phyloP scores from a whole-genome alignment of 345 rosid species.

The Microcos paniculata region DNA sequence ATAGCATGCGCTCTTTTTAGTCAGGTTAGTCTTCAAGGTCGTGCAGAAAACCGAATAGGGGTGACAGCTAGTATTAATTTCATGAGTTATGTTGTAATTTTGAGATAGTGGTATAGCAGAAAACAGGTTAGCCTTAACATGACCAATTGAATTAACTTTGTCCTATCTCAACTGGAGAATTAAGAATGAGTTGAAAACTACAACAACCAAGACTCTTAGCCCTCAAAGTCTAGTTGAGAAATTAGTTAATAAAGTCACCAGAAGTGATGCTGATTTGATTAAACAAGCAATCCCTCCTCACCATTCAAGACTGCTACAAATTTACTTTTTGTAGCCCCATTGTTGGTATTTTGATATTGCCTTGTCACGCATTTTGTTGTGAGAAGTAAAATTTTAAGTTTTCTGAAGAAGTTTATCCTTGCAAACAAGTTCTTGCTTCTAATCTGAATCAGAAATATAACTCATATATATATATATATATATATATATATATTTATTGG shows the following conservation, averaged over 20 bases:
- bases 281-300: background rate
- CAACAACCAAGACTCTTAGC: background rate
- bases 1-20: too few species aligned
- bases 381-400: background rate
- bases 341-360: background rate
- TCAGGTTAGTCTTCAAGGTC: too few species aligned
- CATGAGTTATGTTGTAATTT: too few species aligned
- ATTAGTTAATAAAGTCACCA: background rate
- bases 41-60: too few species aligned
- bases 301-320: background rate
- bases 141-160: too few species aligned
- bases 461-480: background rate
- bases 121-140: too few species aligned
- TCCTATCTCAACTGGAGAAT: too few species aligned
- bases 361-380: background rate
- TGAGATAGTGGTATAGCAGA: too few species aligned
- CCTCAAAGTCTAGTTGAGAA: background rate
- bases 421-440: background rate
- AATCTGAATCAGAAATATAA: background rate
- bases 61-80: too few species aligned
- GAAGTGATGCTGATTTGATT: background rate
- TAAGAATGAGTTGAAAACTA: background rate
- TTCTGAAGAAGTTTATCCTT: background rate
- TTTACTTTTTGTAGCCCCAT: background rate
- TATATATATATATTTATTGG: background rate